Conservation (phyloP, 495 filamentous ascomycete species). For the Neurospora sp. region DNA sequence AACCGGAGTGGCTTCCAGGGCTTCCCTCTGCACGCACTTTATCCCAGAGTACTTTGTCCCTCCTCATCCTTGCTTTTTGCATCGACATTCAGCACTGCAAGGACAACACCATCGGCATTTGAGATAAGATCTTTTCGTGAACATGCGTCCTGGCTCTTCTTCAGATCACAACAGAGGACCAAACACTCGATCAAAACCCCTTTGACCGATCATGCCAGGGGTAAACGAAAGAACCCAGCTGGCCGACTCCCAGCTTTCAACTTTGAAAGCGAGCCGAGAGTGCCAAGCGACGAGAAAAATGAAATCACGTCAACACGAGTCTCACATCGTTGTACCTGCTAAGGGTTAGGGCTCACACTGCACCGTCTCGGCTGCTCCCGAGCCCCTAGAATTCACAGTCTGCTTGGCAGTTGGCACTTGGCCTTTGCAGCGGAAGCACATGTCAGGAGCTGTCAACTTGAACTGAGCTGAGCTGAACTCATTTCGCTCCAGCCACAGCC, state of each 20-base stretch:
- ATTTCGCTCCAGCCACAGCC: background rate
- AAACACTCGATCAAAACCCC: background rate
- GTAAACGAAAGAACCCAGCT: background rate
- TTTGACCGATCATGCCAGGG: background rate
- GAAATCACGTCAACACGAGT: background rate
- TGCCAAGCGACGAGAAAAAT: background rate
- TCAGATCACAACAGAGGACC: background rate
- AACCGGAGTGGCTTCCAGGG: background rate
- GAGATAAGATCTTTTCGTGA: background rate
- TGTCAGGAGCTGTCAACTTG: background rate
- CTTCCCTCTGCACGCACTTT: background rate
- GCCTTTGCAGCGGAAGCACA: background rate
- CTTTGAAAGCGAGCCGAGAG: background rate
- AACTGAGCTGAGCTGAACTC: background rate
- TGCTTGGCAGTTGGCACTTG: background rate
- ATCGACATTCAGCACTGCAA: background rate
- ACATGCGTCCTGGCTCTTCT: background rate
- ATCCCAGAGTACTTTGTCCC: background rate
- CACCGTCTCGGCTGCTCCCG: background rate
- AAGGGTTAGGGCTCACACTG: background rate
- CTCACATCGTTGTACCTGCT: background rate
- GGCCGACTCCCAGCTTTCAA: background rate
- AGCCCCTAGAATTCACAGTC: background rate
- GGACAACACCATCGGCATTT: background rate
- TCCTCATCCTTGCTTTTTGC: background rate